These are phyloP conservation scores for Phellopilus nigrolimitatus DNA, from an alignment of 1,284 basidiomycete species.

Conservation along the genomic window DNA sequence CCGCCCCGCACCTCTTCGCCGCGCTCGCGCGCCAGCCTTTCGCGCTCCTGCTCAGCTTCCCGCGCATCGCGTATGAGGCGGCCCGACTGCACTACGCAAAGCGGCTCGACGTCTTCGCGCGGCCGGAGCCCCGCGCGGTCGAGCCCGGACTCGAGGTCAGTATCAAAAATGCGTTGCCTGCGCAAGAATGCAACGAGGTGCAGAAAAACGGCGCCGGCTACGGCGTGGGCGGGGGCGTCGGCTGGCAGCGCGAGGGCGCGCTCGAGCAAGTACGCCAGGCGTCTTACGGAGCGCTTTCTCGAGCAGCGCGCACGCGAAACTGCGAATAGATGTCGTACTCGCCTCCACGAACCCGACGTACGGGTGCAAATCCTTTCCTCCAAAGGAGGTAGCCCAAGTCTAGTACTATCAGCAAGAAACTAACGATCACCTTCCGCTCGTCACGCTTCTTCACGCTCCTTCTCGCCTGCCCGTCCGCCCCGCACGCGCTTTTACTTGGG, in stretches of 20 bases:
- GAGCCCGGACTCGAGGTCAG: constrained; percentile 21
- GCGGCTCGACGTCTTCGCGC: constrained; percentile 54
- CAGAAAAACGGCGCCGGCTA: constrained; percentile 4
- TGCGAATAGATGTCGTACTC: constrained; percentile 35
- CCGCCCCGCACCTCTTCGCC: constrained; percentile 37
- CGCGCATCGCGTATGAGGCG: constrained; percentile 65
- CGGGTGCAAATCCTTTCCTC: constrained; percentile 13
- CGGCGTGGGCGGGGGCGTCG: constrained; percentile 36
- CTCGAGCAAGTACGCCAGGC: constrained; percentile 39
- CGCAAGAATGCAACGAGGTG: neutral
- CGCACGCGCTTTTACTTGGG: constrained; percentile 38
- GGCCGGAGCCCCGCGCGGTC: constrained; percentile 55
- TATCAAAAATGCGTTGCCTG: too few relatives aligned
- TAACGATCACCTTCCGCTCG: constrained; percentile 49
- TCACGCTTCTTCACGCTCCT: constrained; percentile 51
- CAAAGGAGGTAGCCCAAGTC: neutral
- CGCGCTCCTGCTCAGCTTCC: constrained; percentile 52
- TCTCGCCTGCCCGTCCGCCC: constrained; percentile 41
- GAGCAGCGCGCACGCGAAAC: constrained; percentile 31
- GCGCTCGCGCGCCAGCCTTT: constrained; percentile 49
- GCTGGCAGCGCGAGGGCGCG: constrained; percentile 40
- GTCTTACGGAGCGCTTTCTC: constrained; percentile 35
- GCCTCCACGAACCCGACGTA: constrained; percentile 27
- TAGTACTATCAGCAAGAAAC: constrained; percentile 14
- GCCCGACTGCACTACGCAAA: constrained; percentile 64